Evolutionary conservation across 2,329 filamentous ascomycete genomes (phyloP), one percentile per base, ranked within the genome.

Genomic region (Clonostachys rosea): DNA sequence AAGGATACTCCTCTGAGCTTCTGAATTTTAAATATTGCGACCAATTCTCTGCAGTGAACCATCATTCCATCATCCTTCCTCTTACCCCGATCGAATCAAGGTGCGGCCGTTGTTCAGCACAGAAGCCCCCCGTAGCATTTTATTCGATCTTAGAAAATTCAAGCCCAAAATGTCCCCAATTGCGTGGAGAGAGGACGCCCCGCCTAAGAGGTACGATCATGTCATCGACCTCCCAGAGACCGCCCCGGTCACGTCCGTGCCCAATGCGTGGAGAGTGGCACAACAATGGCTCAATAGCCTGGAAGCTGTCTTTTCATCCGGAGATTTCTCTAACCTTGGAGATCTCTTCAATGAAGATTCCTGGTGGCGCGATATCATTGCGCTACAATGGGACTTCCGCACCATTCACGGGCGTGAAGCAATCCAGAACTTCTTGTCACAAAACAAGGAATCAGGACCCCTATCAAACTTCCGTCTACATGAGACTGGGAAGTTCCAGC

Each of bases 361-460:
- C 16, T 63, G 59, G 58, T 60, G 59, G 48, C 52, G 60, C 10
- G 61, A 63, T 40, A 54, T 59, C 20, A 44, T 62, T 9, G 52
- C 42, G 3, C 49, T 63, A 5, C 51, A 49, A 8, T 63, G 61
- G 60, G 61, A 64, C 48, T 58, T 57, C 43, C 52, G 54, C 16
- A 58, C 58, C 5, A 56, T 59, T 14, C 54, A 54, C 3, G 55
- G 56, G 9, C 48, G 45, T 6, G 47, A 48, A 5, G 30, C 37
- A 1, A 56, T 60, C 17, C 36, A n/a, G 11, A n/a, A 41, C 17
- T 46, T 40, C 14, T 16, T 46, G 7, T 46, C 47, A 1, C 16
- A 42, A 17, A 48, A 50, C 40, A 35, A 47, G 4, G 43, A 45
- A n/a, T 48, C 30, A n/a, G 41, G 40, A 40, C 42, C 49, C 8